Evolutionary conservation across 2,329 filamentous ascomycete genomes (phyloP), one percentile per base, ranked within the genome.

Genomic region (Claviceps quebecensis): DNA sequence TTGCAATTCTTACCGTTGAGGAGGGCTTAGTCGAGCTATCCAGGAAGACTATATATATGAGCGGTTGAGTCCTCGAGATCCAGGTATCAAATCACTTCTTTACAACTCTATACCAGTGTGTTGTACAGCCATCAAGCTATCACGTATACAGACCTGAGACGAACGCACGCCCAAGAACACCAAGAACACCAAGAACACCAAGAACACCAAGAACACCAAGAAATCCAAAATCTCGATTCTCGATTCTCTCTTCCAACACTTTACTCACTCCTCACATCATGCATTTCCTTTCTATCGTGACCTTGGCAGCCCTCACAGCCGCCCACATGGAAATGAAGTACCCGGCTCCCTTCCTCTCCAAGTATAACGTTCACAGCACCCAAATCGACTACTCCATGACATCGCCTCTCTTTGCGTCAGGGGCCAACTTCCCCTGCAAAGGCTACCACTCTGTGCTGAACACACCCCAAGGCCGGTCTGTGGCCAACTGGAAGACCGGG

Each of bases 371-470:
- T 44, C 65, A 71, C 59, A 64, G 69, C 56, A 59, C 61, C 53
- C 65, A 75, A 50, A 73, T 80, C 62, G 84, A 90, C 69, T 87
- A 85, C 71, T 78, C 76, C 58, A 87, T 87, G 70, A 86, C 81
- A 36, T 73, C 75, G 16, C 87, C 87, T 2, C 74, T 93, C 47
- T 62, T 67, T 1, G 61, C 71, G 19, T 69, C 73, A 53, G 83
- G 83, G 36, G 71, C 72, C 53, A 76, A 90, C 67, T 93, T 80
- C 65, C 83, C 86, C 8, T 93, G 87, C 77, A 89, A 90, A 71
- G 81, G 83, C 56, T 73, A 72, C 63, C 71, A 75, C 48, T 64
- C 61, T 48, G 67, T 74, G 43, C 57, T 78, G 34, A 74, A 73
- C 60, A 74, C 72, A 37, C 50, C 66, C 7, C 65, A 67, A 45